Evolutionary conservation across 768 basidiomycete species (phyloP), one percentile per base, ranked within the genome.

Genomic region (Nidula microcarpa): DNA sequence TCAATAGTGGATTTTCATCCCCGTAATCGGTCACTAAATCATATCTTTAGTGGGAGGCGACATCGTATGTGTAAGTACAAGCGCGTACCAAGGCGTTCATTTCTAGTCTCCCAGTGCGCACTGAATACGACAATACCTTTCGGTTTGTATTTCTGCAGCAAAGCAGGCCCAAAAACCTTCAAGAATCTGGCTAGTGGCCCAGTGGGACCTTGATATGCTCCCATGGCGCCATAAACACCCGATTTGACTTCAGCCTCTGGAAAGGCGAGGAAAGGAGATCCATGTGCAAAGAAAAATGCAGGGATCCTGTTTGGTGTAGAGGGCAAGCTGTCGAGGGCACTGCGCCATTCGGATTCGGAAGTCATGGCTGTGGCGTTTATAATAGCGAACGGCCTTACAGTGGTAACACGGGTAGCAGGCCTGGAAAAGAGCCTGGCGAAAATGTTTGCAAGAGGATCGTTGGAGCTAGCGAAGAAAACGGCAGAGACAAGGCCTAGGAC

Each of bases 91-190:
- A 84, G 70, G 33, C 80, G 76, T 62, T 84, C 80, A 2, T 70
- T 75, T 9, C 53, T 49, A 1, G 87, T 85, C 63, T 92, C 89
- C 87, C 87, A 91, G 61, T 91, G 90, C 9, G 90, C 89, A 56
- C 85, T 88, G 70, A 91, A 89, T 1, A 91, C 87, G 4, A 91
- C 80, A 50, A 90, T 85, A n/a, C 79, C 89, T 62, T 82, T 85
- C 2, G 89, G 89, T 46, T 81, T 74, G 67, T 92, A 92, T 65
- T 89, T 91, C 52, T 78, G 61, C 41, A 89, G 59, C 32, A 90
- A 63, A 0, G 72, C 73, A 1, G 83, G 81, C 0, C 88, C 88
- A 67, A 91, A 89, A 53, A 84, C 73, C 43, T 68, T 72, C 58
- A 90, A 65, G 64, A 91, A 91, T 10, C 62, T 60, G 1, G 78